Evolutionary conservation across 192 early-diverging fungal species (phyloP).

Genomic region (Lobulomyces angularis): DNA sequence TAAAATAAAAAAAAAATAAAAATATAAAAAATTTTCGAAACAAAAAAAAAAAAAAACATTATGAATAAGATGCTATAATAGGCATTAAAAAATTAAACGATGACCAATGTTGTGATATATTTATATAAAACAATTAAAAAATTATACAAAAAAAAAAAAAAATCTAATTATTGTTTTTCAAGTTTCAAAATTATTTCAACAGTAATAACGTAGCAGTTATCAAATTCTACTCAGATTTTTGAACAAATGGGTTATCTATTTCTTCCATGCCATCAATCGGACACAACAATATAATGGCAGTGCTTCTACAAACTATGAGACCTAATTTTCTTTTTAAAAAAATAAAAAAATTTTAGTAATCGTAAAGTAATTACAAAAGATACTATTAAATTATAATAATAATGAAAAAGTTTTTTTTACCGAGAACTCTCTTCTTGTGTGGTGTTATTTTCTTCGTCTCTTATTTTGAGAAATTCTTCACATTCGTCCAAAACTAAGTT

Average conservation of each 20-base stretch:
- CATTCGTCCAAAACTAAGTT: slow-evolving; percentile 93
- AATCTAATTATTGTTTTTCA: too few species aligned
- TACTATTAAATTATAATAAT: neutral
- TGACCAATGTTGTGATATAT: too few species aligned
- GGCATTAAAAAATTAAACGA: too few species aligned
- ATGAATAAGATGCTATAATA: too few species aligned
- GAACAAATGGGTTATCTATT: slow-evolving; percentile 90
- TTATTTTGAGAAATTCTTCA: slow-evolving; percentile 67
- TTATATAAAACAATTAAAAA: too few species aligned
- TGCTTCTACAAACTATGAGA: slow-evolving; percentile 78
- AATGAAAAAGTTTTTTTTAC: neutral
- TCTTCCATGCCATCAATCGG: slow-evolving; percentile 81
- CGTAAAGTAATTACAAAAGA: slow-evolving; percentile 14
- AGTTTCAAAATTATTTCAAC: too few species aligned
- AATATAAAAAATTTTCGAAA: too few species aligned
- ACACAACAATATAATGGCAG: slow-evolving; percentile 78
- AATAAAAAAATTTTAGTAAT: slow-evolving; percentile 3
- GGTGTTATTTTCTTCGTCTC: neutral
- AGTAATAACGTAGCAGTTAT: too few species aligned
- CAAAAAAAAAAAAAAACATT: too few species aligned
- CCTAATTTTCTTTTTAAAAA: slow-evolving; percentile 47
- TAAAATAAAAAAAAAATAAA: too few species aligned
- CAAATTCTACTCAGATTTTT: too few species aligned
- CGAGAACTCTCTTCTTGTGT: slow-evolving; percentile 2
- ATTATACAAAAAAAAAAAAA: too few species aligned